Percentiles rank a stretch among this genome's conserved stretches.
phyloP scores from a whole-genome alignment of 306 rosid species.

The Quercus dentata region DNA sequence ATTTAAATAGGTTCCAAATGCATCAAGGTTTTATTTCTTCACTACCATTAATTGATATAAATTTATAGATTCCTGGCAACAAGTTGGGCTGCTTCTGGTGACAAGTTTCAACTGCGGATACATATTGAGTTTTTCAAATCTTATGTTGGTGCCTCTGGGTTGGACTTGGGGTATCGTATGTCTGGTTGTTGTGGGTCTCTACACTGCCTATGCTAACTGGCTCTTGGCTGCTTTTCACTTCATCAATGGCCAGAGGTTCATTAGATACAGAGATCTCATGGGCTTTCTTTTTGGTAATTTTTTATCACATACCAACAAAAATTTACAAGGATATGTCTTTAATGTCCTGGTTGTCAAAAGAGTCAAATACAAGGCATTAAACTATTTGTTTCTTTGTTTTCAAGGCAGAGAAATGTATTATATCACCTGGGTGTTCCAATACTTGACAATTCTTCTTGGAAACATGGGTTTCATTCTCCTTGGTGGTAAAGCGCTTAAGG shows the following conservation, averaged over 20 bases:
- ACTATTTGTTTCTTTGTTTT: neutral
- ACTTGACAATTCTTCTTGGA: slow-evolving; percentile 45
- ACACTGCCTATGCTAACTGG: slow-evolving; percentile 62
- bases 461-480: slow-evolving; percentile 62
- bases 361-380: neutral
- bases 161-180: slow-evolving; percentile 61
- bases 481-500: slow-evolving; percentile 63
- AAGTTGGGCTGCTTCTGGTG: slow-evolving; percentile 58
- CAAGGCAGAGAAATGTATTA: slow-evolving; percentile 44
- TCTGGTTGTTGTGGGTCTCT: slow-evolving; percentile 43
- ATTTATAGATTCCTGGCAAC: slow-evolving; percentile 60
- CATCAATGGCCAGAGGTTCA: slow-evolving; percentile 54
- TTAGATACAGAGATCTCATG: slow-evolving; percentile 70
- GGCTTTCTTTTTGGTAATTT: slow-evolving; percentile 42
- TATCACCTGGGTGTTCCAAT: slow-evolving; percentile 51
- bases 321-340: neutral
- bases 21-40: no score
- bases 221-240: slow-evolving; percentile 58
- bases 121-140: slow-evolving; percentile 47
- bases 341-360: neutral
- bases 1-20: no score
- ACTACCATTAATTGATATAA: neutral
- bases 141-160: slow-evolving; percentile 52
- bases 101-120: slow-evolving; percentile 55
- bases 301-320: neutral